Percentiles rank a stretch among this genome's conserved stretches.
Conservation (phyloP, 2,329 filamentous ascomycete species). For the Fusarium torreyae region DNA sequence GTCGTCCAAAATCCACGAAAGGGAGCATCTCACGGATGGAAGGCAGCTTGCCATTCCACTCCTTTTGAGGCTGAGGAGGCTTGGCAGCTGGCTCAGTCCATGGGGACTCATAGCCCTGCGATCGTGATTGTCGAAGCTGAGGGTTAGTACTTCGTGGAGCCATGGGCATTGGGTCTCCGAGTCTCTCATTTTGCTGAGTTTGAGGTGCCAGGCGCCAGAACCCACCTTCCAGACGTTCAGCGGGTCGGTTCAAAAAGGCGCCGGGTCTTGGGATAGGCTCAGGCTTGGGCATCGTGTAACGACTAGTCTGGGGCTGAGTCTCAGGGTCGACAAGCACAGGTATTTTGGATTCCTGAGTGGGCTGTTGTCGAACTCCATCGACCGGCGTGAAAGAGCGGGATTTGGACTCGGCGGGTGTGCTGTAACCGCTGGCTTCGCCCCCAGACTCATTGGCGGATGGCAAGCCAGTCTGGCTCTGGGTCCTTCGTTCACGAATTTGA, state of each 20-base stretch:
- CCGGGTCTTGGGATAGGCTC: not conserved
- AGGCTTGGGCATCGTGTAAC: not conserved
- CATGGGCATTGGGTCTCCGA: not conserved
- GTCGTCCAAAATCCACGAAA: not conserved
- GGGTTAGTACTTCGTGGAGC: not conserved
- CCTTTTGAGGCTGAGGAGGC: not conserved
- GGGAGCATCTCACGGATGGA: constrained; percentile 36
- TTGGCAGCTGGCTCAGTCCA: not conserved
- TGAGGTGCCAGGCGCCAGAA: constrained; percentile 8
- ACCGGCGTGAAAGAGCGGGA: not conserved
- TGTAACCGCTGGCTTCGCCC: not conserved
- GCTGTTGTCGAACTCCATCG: not conserved
- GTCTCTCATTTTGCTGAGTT: not conserved
- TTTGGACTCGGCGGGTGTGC: not conserved
- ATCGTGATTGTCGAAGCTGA: not conserved
- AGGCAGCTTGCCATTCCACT: constrained; percentile 20
- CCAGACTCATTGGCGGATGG: not conserved
- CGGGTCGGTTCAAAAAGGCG: not conserved
- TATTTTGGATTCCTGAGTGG: too few relatives aligned
- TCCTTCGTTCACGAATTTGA: not conserved
- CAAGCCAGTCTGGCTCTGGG: not conserved
- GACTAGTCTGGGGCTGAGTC: not conserved
- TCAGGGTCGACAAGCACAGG: too few relatives aligned
- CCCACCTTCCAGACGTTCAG: not conserved
- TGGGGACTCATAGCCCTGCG: not conserved